A percentile compares a stretch with the other conserved stretches of the same genome.
Evolutionary conservation across 2,329 filamentous ascomycete species (phyloP).

Genomic region (Arachnomyces sp.): DNA sequence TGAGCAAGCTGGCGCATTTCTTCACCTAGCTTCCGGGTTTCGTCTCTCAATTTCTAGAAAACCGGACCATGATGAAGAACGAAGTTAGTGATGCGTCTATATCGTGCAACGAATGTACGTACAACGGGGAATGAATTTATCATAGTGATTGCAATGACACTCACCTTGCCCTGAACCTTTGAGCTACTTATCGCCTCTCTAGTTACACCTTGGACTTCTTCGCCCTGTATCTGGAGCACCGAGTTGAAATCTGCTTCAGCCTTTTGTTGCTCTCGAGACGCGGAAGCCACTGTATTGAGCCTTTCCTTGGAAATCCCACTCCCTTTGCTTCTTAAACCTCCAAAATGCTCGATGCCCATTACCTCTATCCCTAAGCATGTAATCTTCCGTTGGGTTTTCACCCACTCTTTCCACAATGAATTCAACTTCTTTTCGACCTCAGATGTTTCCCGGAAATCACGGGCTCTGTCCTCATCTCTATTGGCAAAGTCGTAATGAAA

Average conservation of each 20-base stretch:
- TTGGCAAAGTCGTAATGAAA: no score
- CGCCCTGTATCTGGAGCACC: slow-evolving; percentile 4
- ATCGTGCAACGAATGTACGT: no score
- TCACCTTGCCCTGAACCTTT: slow-evolving; percentile 12
- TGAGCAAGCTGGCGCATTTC: slow-evolving; percentile 14
- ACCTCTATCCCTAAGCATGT: slow-evolving; percentile 13
- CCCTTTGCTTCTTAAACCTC: background rate
- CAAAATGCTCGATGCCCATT: slow-evolving; percentile 7
- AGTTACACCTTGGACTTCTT: slow-evolving; percentile 4
- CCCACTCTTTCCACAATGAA: slow-evolving; percentile 16
- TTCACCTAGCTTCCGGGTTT: slow-evolving; percentile 12
- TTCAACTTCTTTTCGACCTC: slow-evolving; percentile 10
- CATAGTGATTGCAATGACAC: background rate
- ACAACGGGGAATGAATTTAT: no score
- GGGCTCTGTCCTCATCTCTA: background rate
- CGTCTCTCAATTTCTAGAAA: slow-evolving; percentile 12
- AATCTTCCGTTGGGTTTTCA: slow-evolving; percentile 14
- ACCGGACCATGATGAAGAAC: background rate
- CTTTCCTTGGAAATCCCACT: slow-evolving; percentile 7
- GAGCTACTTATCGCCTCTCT: slow-evolving; percentile 10
- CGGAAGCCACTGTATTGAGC: slow-evolving; percentile 3
- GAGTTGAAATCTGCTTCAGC: background rate
- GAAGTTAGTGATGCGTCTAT: no score
- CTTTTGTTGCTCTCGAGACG: slow-evolving; percentile 1
- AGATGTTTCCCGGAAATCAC: background rate